phyloP scores from a whole-genome alignment of 768 basidiomycete genomes.

The Pleurotus eryngii region DNA sequence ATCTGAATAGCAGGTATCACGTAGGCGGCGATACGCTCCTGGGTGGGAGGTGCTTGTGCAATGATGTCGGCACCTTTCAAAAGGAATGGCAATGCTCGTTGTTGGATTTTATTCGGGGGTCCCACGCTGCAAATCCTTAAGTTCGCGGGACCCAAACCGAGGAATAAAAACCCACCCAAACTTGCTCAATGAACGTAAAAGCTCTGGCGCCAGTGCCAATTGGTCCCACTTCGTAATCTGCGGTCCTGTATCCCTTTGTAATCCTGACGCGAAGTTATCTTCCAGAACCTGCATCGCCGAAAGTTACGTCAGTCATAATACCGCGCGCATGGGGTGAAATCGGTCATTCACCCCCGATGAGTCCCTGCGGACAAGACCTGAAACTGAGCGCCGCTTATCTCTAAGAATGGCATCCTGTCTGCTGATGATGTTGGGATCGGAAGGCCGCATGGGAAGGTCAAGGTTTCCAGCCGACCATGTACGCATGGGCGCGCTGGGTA shows the following conservation, averaged over 20 bases:
- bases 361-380: conserved; percentile 67
- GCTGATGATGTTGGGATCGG: conserved; percentile 36
- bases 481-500: conserved; percentile 68
- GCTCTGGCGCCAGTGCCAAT: conserved; percentile 77
- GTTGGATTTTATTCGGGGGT: conserved; percentile 98
- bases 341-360: conserved; percentile 59
- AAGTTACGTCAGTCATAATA: too few relatives aligned
- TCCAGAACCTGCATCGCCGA: conserved; percentile 44
- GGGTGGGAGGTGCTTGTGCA: conserved; percentile 97
- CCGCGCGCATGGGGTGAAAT: too few relatives aligned
- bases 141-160: not conserved
- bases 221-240: conserved; percentile 97
- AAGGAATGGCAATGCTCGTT: conserved; percentile 93
- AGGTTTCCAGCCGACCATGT: conserved; percentile 85
- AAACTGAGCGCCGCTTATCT: conserved; percentile 77
- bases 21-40: conserved; percentile 97
- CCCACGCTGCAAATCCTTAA: conserved; percentile 60
- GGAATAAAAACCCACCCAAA: conserved; percentile 72
- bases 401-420: conserved; percentile 43
- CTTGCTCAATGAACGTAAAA: conserved; percentile 84
- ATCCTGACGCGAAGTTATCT: conserved; percentile 50
- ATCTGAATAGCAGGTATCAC: conserved; percentile 88
- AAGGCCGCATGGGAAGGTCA: conserved; percentile 64
- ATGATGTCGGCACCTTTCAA: conserved; percentile 94
- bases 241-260: conserved; percentile 70